Evolutionary conservation across 1,284 basidiomycete species (phyloP), one percentile per base, ranked within the genome.

Genomic region (Trichosporon coremiiforme): DNA sequence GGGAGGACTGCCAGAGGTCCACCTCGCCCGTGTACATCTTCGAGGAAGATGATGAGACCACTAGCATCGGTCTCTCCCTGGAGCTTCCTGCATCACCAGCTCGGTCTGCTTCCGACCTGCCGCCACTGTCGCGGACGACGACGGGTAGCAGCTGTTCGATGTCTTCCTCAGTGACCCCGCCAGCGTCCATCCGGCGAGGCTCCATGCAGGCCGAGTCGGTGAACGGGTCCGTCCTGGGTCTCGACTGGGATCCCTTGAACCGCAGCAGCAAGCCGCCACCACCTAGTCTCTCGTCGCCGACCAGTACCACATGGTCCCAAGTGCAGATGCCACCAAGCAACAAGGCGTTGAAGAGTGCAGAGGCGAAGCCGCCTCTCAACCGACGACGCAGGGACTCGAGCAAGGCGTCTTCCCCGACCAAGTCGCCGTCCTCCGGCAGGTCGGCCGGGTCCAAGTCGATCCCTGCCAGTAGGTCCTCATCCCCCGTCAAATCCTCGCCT

Each of bases 1-100:
- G 75, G 75, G 17, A 63, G 10, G 68, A 67, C 60, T 76, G 74
- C 63, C 77, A 78, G 65, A 29, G 60, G 4, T 55, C 15, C 35
- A 10, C 31, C 4, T 53, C 55, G 1, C 70, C 72, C 31, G 69
- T 68, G 12, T 73, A 71, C 31, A 64, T 64, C 33, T 73, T 73
- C 53, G 68, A 69, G 4, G 68, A 69, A 38, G 69, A 67, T 33
- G 66, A 70, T 38, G 69, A 69, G n/a, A 50, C 20, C 1, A 31
- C 60, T 1, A 29, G 33, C 55, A 69, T 6, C 25, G 35, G 66
- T 1, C 53, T 55, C 45, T 66, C 66, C n/a, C 65, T 73, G 3
- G 70, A 73, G 20, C 66, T 65, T 4, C 68, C 72, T 5, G 65
- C 68, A 7, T 69, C 70, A 29, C 72, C 72, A 1, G 71, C 68